phyloP scores from a whole-genome alignment of 2,329 filamentous ascomycete species.

The Aspergillus sp. region DNA sequence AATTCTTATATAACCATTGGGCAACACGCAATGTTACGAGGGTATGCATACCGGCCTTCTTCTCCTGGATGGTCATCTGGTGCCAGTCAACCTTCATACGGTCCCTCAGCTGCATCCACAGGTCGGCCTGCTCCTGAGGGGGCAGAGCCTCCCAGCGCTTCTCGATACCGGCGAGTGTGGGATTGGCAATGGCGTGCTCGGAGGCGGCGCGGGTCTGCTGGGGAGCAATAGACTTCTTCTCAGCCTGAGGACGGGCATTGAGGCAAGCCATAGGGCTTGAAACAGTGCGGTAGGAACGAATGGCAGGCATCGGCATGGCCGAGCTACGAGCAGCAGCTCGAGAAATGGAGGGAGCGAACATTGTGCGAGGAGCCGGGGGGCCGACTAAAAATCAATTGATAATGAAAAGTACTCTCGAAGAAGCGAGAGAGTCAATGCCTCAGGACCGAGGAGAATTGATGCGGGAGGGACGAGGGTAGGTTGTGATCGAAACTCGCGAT shows the following conservation, averaged over 20 bases:
- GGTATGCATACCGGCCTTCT: slow-evolving; percentile 88
- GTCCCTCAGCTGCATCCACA: slow-evolving; percentile 98
- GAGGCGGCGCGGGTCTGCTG: slow-evolving; percentile 59
- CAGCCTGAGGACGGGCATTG: slow-evolving; percentile 34
- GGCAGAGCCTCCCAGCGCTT: slow-evolving; percentile 99
- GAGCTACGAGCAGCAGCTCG: slow-evolving; percentile 47
- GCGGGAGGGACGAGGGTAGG: slow-evolving; percentile 29
- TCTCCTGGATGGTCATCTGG: slow-evolving; percentile 92
- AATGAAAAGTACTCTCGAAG: slow-evolving; percentile 18
- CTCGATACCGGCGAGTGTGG: slow-evolving; percentile 96
- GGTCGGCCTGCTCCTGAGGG: slow-evolving; percentile 96
- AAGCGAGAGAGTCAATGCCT: slow-evolving; percentile 23
- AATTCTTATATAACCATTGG: slow-evolving; percentile 12
- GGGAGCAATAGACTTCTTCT: slow-evolving; percentile 39
- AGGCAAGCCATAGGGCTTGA: slow-evolving; percentile 39
- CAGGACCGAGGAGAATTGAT: slow-evolving; percentile 23
- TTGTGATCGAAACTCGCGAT: slow-evolving; percentile 28
- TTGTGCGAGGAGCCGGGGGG: slow-evolving; percentile 37
- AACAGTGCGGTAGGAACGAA: slow-evolving; percentile 31
- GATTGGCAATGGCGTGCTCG: slow-evolving; percentile 95
- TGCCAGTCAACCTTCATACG: slow-evolving; percentile 98
- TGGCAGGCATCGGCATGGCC: slow-evolving; percentile 34
- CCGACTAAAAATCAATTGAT: slow-evolving; percentile 33
- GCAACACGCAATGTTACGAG: background rate
- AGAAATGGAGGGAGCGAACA: slow-evolving; percentile 49